phyloP scores from a whole-genome alignment of 2,329 filamentous ascomycete species.

The Paecilomyces sp. region DNA sequence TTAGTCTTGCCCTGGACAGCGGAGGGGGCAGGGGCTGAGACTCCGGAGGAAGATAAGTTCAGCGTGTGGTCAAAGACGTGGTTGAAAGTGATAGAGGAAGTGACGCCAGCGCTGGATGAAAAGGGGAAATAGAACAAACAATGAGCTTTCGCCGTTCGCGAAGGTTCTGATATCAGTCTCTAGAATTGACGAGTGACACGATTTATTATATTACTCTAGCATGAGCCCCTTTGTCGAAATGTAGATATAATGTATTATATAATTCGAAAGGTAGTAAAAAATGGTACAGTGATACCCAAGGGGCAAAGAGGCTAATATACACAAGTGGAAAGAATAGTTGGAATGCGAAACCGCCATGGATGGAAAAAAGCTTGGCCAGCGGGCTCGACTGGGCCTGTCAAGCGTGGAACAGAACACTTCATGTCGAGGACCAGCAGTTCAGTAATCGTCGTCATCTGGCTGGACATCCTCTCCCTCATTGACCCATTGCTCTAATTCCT shows the following conservation, averaged over 20 bases:
- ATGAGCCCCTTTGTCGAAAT: neutral
- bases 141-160: too few relatives aligned
- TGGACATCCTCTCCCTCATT: conserved; percentile 13
- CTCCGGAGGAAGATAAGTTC: conserved; percentile 65
- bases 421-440: conserved; percentile 6
- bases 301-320: neutral
- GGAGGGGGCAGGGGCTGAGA: conserved; percentile 48
- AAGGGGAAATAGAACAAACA: conserved; percentile 1
- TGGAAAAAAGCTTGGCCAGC: neutral
- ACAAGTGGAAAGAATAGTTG: neutral
- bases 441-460: conserved; percentile 6
- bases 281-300: neutral
- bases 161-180: neutral
- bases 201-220: neutral
- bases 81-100: conserved; percentile 38
- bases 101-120: conserved; percentile 22
- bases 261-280: neutral
- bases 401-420: neutral
- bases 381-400: neutral
- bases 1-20: conserved; percentile 65
- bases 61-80: conserved; percentile 64
- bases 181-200: neutral
- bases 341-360: neutral
- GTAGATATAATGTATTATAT: neutral
- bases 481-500: conserved; percentile 33